Base-by-base conservation (phyloP, 345 rosid species). In the Orychophragmus violaceus region DNA sequence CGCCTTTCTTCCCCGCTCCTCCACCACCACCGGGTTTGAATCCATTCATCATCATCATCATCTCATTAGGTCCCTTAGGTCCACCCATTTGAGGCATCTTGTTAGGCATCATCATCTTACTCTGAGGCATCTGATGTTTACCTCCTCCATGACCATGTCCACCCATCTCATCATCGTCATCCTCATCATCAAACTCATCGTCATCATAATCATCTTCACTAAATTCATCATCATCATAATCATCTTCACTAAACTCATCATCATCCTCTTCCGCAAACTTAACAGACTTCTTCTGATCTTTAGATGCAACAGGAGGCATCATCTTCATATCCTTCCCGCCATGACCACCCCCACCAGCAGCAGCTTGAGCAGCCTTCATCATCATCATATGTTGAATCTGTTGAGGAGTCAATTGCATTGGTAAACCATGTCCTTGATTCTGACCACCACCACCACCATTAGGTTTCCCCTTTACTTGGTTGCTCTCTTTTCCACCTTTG, bases 201-300 rank as follows among this genome's bases (percentile, higher is more conserved):
- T 41, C 46, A 16, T 41, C 46, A 16, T 41, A 41, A 41, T 41
- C 46, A 41, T 41, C 46, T 16, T 41, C 46, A 14, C 46, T 41
- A 0, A 41, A 41, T 21, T 41, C 46, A 16, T 39, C 45, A 39
- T 35, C 8, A 39, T 39, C 18, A 37, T 13, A 13, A 36, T 37
- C 44, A 37, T 37, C 44, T 2, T 39, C 45, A n/a, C 45, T 39
- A 39, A 39, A 39, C 45, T 39, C 45, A 39, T 39, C 45, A 18
- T 39, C 45, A 5, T 39, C 52, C 22, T 46, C 83, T 69, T 83
- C 51, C 6, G 76, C 79, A 53, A 88, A 94, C 78, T 81, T 87
- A 9, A 83, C 95, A 11, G 87, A 57, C 72, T 88, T 94, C 69
- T 86, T 94, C 62, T 86, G 80, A 4, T 78, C 83, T 33, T 81